Base-by-base conservation (phyloP, 169 alveolate genomes). In the Amoebophrya sp. region DNA sequence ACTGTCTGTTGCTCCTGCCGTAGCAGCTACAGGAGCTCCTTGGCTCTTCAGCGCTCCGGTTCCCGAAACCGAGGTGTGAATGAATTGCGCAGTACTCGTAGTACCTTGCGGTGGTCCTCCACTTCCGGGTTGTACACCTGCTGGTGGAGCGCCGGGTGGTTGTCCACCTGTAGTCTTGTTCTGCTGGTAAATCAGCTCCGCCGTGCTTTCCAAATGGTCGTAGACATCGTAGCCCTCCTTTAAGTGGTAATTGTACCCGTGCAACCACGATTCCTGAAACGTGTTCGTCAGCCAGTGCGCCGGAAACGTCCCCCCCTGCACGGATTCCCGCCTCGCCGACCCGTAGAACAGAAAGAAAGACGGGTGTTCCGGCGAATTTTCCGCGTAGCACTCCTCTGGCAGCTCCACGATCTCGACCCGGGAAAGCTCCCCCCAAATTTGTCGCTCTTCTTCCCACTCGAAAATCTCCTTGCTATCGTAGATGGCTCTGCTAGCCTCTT, bases 171-270 rank as follows among this genome's bases (percentile, higher is more conserved):
- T n/a, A n/a, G n/a, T n/a, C 66, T 47, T 47, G 66, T 18, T 7
- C 18, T 47, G 7, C 66, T 7, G 18, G 29, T 7, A 7, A 2
- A 66, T 2, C 83, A 7, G 1, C 32, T 66, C 83, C 29, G 83
- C 83, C 29, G 83, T 66, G 83, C 83, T 66, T 18, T 66, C 83
- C 32, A 66, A 25, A 25, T 66, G 83, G 83, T 66, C 35, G 83
- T 66, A 66, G 38, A 66, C 83, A 25, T 66, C 83, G 83, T 66
- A 66, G 7, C 83, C 83, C 83, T 66, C 83, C 35, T 66, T 66
- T 2, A 66, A 25, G 35, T 66, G 83, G 32, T 66, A 66, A 25
- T n/a, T 66, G 35, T 66, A 66, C 83, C 83, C 83, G 35, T 66
- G 83, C 83, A 66, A 25, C 83, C 83, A 66, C 29, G 38, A 25